Evolutionary conservation across 257 asterid genomes (phyloP).

Genomic region (Forsythia suspensa): DNA sequence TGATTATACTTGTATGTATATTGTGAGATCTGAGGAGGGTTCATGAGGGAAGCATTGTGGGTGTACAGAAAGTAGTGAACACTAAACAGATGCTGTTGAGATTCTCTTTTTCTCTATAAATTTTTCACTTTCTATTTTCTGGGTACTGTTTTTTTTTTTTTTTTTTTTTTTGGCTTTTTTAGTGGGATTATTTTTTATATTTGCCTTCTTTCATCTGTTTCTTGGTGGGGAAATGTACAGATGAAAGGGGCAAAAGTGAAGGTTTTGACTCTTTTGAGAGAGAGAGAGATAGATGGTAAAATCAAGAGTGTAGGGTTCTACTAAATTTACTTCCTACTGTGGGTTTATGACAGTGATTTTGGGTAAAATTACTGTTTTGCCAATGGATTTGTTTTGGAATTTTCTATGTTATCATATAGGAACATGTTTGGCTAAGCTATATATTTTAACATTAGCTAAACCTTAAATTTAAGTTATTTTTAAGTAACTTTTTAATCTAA

Average conservation of each 20-base stretch:
- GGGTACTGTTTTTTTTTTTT: not conserved
- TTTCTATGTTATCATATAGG: not conserved
- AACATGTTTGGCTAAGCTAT: not conserved
- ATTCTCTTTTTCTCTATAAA: conserved; percentile 33
- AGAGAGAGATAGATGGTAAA: conserved; percentile 3
- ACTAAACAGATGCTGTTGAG: conserved; percentile 25
- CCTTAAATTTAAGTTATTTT: not conserved
- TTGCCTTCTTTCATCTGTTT: conserved; percentile 38
- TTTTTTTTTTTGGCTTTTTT: not conserved
- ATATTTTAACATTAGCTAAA: no score
- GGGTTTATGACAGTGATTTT: conserved; percentile 22
- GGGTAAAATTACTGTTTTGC: conserved; percentile 23
- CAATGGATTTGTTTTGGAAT: not conserved
- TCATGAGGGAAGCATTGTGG: conserved; percentile 35
- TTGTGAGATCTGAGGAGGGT: conserved; percentile 54
- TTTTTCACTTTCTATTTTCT: conserved; percentile 19
- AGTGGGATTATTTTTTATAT: conserved; percentile 7
- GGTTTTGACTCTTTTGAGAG: not conserved
- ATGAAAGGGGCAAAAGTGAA: conserved; percentile 28
- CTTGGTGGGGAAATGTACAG: conserved; percentile 42
- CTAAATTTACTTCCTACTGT: not conserved
- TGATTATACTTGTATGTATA: not conserved
- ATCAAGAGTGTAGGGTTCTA: conserved; percentile 3
- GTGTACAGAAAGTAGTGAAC: conserved; percentile 28
- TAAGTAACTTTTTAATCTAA: no score